phyloP scores from a whole-genome alignment of 1,139 yeast genomes.

The Suhomyces bolitotheri region DNA sequence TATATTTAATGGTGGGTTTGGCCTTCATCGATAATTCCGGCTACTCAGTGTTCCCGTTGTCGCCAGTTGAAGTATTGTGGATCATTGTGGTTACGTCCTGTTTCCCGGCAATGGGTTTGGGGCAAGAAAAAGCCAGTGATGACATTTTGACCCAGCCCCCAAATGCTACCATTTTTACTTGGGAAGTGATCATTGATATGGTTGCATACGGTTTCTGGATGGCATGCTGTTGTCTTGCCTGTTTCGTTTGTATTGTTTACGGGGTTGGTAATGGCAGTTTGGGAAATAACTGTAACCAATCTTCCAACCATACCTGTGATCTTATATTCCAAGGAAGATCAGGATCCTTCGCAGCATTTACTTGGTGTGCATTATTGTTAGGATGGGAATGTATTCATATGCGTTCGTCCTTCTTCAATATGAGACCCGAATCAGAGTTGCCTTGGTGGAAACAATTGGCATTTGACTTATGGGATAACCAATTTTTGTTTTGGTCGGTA shows the following conservation, averaged over 20 bases:
- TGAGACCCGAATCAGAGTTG: constrained; percentile 68
- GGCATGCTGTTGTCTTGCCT: constrained; percentile 70
- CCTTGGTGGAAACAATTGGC: constrained; percentile 59
- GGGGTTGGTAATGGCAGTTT: constrained; percentile 67
- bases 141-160: constrained; percentile 72
- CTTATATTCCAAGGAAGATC: constrained; percentile 80
- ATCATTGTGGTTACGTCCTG: constrained; percentile 76
- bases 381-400: constrained; percentile 92
- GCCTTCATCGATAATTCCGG: constrained; percentile 63
- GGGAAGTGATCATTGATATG: constrained; percentile 75
- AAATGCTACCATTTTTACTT: constrained; percentile 62
- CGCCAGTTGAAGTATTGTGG: constrained; percentile 82
- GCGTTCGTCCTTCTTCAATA: constrained; percentile 68
- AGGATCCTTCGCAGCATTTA: constrained; percentile 79
- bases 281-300: constrained; percentile 63
- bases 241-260: constrained; percentile 66
- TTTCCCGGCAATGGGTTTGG: constrained; percentile 88
- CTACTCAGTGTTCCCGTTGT: constrained; percentile 70
- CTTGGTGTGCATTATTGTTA: constrained; percentile 83
- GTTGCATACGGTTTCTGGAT: constrained; percentile 70
- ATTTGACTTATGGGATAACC: constrained; percentile 70
- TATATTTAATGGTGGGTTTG: constrained; percentile 68
- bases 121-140: constrained; percentile 65
- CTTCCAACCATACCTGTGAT: constrained; percentile 41
- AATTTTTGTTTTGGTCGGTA: constrained; percentile 83